Evolutionary conservation across 2,329 filamentous ascomycete species (phyloP).

Genomic region (Delphinella strobiligena): DNA sequence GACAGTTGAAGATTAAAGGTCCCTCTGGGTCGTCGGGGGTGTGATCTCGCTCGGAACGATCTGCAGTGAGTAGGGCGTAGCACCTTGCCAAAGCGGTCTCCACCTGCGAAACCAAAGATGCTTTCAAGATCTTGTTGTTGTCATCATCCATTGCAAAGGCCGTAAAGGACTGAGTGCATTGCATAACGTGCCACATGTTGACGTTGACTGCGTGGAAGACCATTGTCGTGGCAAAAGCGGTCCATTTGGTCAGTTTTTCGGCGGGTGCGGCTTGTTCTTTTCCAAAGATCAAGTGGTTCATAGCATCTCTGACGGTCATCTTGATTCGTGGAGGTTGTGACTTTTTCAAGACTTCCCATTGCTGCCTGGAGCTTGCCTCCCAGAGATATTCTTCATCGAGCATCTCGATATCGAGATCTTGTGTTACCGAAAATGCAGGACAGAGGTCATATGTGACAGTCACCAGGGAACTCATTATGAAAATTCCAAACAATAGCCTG

Average conservation of each 20-base stretch:
- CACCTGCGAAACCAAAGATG: no score
- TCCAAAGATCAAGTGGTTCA: no score
- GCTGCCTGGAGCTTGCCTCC: constrained; percentile 17
- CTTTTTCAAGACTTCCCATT: no score
- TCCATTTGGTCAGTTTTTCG: constrained; percentile 10
- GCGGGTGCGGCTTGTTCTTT: no score
- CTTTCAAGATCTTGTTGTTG: no score
- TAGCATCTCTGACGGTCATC: no score
- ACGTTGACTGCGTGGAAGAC: constrained; percentile 25
- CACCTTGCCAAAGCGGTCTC: constrained; percentile 17
- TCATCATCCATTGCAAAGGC: constrained; percentile 11
- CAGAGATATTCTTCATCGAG: constrained; percentile 21
- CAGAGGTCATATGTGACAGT: constrained; percentile 21
- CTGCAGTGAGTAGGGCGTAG: constrained; percentile 10
- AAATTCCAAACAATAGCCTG: constrained; percentile 17
- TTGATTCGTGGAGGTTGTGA: no score
- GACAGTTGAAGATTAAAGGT: constrained; percentile 23
- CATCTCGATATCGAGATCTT: constrained; percentile 24
- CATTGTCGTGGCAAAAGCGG: constrained; percentile 20
- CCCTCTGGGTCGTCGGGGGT: constrained; percentile 16
- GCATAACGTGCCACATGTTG: constrained; percentile 23
- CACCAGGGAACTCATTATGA: constrained; percentile 21
- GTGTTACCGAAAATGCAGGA: constrained; percentile 20
- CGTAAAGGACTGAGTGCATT: constrained; percentile 20
- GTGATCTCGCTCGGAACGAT: constrained; percentile 7